These are phyloP conservation scores for Sequoia sempervirens DNA, from an alignment of 75 land plant species.

Conservation along the genomic window DNA sequence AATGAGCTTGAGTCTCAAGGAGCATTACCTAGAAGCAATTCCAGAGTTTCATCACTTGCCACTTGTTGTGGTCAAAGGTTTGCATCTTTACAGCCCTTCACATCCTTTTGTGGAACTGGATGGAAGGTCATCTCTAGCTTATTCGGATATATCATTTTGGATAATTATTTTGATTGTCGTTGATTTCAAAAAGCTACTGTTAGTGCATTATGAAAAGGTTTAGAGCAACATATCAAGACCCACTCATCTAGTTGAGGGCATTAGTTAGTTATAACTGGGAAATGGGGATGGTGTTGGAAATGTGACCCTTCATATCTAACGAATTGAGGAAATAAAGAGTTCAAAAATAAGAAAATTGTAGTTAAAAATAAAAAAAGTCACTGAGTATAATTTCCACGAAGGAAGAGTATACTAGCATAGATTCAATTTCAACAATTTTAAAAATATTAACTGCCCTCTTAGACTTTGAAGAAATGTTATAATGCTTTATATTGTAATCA, in stretches of 20 bases:
- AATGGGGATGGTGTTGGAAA: neutral
- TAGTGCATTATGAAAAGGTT: slow-evolving; percentile 1
- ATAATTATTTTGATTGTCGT: neutral
- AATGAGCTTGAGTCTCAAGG: slow-evolving; percentile 96
- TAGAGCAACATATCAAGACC: neutral
- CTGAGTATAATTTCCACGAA: neutral
- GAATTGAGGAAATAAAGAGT: neutral
- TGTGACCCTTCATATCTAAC: neutral
- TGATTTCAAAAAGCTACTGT: neutral
- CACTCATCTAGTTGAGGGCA: neutral
- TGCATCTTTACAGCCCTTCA: neutral
- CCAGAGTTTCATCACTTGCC: slow-evolving; percentile 97
- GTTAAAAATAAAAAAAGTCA: neutral
- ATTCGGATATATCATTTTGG: neutral
- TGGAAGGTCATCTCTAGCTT: neutral
- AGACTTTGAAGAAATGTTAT: neutral
- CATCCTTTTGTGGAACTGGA: neutral
- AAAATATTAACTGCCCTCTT: neutral
- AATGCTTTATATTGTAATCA: neutral
- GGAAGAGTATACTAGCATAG: neutral
- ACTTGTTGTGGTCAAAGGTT: slow-evolving; percentile 98
- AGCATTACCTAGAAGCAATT: slow-evolving; percentile 93
- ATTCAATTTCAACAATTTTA: neutral
- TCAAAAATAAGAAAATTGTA: neutral
- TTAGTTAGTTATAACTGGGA: neutral